phyloP scores from a whole-genome alignment of 83 land plant genomes.

The Thuja plicata region DNA sequence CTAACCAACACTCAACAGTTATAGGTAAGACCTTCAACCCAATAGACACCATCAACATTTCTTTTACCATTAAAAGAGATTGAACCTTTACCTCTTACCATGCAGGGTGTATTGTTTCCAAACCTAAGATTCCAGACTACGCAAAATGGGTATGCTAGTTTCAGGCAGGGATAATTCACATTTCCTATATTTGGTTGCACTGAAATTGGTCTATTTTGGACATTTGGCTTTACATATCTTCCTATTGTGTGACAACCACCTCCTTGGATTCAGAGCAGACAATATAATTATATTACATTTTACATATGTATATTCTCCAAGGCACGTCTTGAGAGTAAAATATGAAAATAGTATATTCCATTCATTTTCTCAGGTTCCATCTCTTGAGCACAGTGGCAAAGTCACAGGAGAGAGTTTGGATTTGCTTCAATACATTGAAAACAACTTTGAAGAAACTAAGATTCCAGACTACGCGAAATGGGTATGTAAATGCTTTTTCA shows the following conservation, averaged over 20 bases:
- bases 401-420: conserved; percentile 81
- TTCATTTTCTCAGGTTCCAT: conserved; percentile 56
- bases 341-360: too few relatives aligned
- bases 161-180: background rate
- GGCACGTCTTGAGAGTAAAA: background rate
- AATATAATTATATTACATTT: background rate
- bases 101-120: too few relatives aligned
- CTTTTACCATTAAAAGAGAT: too few relatives aligned
- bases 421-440: conserved; percentile 64
- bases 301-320: background rate
- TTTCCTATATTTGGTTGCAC: background rate
- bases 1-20: too few relatives aligned
- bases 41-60: too few relatives aligned
- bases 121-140: too few relatives aligned
- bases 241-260: too few relatives aligned
- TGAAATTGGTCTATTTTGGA: background rate
- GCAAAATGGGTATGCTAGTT: background rate
- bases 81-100: too few relatives aligned
- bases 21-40: too few relatives aligned
- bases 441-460: conserved; percentile 69
- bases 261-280: background rate
- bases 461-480: too few relatives aligned
- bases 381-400: conserved; percentile 78
- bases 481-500: too few relatives aligned
- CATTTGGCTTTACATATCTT: too few relatives aligned